A percentile compares a stretch with the other conserved stretches of the same genome.
Evolutionary conservation across 73 alveolate genomes (phyloP).

Genomic region (Symbiodinium natans): DNA sequence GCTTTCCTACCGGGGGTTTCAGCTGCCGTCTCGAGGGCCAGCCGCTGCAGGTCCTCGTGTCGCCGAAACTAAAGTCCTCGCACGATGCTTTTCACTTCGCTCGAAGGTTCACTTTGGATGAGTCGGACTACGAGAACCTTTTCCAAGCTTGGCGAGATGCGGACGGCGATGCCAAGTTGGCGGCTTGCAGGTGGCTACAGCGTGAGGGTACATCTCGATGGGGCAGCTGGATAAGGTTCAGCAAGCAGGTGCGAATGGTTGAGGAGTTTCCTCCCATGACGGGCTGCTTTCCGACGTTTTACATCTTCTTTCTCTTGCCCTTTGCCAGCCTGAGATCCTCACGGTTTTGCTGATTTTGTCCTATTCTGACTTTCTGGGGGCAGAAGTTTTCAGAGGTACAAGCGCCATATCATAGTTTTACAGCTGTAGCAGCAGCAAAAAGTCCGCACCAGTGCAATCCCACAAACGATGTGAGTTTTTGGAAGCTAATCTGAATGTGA

Average conservation of each 20-base stretch:
- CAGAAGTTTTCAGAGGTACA: too few species aligned
- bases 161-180: slow-evolving; percentile 46
- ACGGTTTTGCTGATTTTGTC: too few species aligned
- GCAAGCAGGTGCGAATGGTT: slow-evolving; percentile 60
- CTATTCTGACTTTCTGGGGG: too few species aligned
- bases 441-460: too few species aligned
- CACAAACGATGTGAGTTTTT: too few species aligned
- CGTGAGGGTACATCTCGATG: slow-evolving; percentile 27
- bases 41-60: slow-evolving; percentile 28
- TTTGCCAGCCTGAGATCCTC: too few species aligned
- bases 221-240: slow-evolving; percentile 83
- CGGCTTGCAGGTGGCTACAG: slow-evolving; percentile 68
- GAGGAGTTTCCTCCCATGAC: slow-evolving; percentile 33
- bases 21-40: slow-evolving; percentile 55
- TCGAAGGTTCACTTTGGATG: slow-evolving; percentile 12
- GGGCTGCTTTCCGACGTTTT: slow-evolving; percentile 80
- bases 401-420: too few species aligned
- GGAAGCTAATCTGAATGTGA: too few species aligned
- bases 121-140: slow-evolving; percentile 26
- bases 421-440: too few species aligned
- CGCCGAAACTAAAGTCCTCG: neutral
- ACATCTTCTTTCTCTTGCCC: neutral
- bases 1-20: slow-evolving; percentile 50
- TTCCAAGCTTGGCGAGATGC: slow-evolving; percentile 55
- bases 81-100: slow-evolving; percentile 50